Evolutionary conservation across 176 grass and related monocot species (phyloP).

Genomic region (Areca catechu): DNA sequence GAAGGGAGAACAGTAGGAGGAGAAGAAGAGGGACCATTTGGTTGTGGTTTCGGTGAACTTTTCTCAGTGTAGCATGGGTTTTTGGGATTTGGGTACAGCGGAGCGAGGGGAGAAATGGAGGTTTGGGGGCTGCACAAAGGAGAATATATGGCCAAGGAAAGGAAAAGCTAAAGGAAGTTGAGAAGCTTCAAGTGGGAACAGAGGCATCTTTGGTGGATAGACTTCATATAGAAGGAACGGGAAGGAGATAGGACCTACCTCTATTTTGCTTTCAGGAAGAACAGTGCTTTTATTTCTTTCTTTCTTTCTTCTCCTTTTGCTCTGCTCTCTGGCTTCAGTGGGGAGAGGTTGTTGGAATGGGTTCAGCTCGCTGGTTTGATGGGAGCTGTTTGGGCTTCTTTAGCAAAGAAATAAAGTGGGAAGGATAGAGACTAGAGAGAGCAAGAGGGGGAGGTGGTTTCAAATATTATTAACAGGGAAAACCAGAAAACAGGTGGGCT

Average conservation of each 20-base stretch:
- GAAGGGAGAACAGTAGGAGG: conserved; percentile 2
- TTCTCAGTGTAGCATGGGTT: too few species aligned
- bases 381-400: too few species aligned
- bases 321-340: neutral
- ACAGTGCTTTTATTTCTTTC: neutral
- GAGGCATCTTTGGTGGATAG: conserved; percentile 5
- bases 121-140: conserved; percentile 16
- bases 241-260: conserved; percentile 3
- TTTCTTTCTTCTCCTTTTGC: too few species aligned
- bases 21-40: neutral
- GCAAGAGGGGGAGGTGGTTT: neutral
- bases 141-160: conserved; percentile 23
- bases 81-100: neutral
- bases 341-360: too few species aligned
- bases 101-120: conserved; percentile 4
- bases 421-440: conserved; percentile 7
- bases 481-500: neutral
- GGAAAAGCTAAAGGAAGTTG: conserved; percentile 38
- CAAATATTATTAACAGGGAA: too few species aligned
- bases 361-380: too few species aligned
- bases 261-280: conserved; percentile 35
- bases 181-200: conserved; percentile 64
- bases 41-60: too few species aligned
- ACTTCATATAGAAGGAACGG: conserved; percentile 56
- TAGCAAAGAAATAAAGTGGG: too few species aligned